Conservation (phyloP, 768 basidiomycete genomes). For the Suillus cothurnatus region DNA sequence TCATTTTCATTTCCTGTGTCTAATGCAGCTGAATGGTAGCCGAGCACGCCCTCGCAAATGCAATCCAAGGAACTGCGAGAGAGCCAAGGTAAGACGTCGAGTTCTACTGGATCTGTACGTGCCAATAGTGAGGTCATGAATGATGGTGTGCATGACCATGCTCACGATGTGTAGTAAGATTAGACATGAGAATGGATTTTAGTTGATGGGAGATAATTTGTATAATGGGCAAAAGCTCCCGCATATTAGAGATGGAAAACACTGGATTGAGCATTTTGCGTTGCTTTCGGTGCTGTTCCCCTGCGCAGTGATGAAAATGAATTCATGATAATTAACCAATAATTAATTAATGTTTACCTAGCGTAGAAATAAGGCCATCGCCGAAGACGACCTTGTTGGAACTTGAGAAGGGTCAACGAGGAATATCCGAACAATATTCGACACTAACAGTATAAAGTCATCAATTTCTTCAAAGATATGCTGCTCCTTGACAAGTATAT, state of each 20-base stretch:
- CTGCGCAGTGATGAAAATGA: neutral
- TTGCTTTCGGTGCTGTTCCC: constrained; percentile 8
- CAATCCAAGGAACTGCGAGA: constrained; percentile 27
- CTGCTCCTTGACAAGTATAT: constrained; percentile 31
- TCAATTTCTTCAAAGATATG: constrained; percentile 25
- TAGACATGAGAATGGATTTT: neutral
- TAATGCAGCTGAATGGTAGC: constrained; percentile 24
- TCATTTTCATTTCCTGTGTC: constrained; percentile 16
- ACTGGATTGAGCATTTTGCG: constrained; percentile 11
- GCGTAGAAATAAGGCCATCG: constrained; percentile 28
- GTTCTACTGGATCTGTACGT: constrained; percentile 13
- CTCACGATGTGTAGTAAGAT: neutral
- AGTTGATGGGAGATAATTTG: constrained; percentile 19
- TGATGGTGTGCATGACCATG: neutral
- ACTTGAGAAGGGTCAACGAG: neutral
- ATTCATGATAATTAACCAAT: neutral
- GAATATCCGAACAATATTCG: neutral
- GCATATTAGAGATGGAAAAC: constrained; percentile 8
- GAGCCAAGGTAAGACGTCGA: constrained; percentile 28
- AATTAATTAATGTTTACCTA: constrained; percentile 17
- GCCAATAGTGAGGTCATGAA: neutral
- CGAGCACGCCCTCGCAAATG: constrained; percentile 25
- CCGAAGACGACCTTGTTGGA: constrained; percentile 23
- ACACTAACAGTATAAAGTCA: constrained; percentile 18
- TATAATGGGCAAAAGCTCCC: constrained; percentile 12